Base-by-base conservation (phyloP, 1,284 basidiomycete genomes). In the Malassezia nana region DNA sequence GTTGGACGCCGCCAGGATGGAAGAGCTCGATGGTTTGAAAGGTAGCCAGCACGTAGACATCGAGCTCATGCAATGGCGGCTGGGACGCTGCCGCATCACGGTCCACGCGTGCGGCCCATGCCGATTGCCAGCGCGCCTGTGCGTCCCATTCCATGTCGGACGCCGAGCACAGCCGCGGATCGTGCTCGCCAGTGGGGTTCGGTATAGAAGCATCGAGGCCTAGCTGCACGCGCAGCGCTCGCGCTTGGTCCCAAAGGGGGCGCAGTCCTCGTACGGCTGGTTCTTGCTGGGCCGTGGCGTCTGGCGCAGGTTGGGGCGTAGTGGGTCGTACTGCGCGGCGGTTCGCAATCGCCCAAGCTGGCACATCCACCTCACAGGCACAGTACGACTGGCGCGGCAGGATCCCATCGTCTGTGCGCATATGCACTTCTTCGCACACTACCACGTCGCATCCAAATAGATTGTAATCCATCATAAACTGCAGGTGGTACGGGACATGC, bases 391-490 rank as follows among this genome's bases (percentile, higher is more conserved):
- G 80, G 4, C 65, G 57, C 13, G 60, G 57, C 9, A 63, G 10
- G 56, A 55, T 15, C 53, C 47, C 10, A 57, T 59, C 35, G 52
- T 59, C n/a, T 13, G 24, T 6, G 1, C 81, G 72, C 46, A 81
- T 80, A n/a, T 66, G 72, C 4, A 77, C 78, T 10, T 78, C 76
- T 15, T 74, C 75, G 3, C 81, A 65, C 54, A 92, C 83, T 44
- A 96, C 78, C 81, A 84, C 87, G 8, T 87, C 89, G 73, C 92
- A 96, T 2, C 92, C 92, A 67, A 90, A 94, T 30, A 98, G 79
- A 57, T 89, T 89, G 75, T 88, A 91, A 76, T 98, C 92, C 73
- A 86, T 86, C 81, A 96, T 82, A 77, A 95, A 95, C 75, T 96
- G 91, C 22, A 96, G 79, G 39, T 83, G 78, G 73, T 84, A 95